These are phyloP conservation scores for Candida anutae DNA, from an alignment of 1,139 yeast genomes.

Conservation along the genomic window DNA sequence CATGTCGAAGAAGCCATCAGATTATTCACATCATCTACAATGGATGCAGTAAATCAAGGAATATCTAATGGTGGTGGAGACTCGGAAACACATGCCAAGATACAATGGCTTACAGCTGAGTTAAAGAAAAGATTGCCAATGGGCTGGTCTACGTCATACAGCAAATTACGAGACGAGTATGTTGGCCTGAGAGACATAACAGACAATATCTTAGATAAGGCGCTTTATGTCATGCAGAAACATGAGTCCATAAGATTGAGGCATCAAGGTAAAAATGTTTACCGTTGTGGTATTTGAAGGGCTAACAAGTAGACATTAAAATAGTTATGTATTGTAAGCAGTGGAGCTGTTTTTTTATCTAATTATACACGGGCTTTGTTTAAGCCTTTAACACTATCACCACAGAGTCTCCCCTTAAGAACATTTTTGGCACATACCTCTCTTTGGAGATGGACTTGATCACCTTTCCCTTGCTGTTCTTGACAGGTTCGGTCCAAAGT, in stretches of 20 bases:
- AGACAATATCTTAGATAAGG: slow-evolving; percentile 74
- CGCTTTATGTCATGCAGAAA: slow-evolving; percentile 73
- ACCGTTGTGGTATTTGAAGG: slow-evolving; percentile 71
- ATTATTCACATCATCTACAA: slow-evolving; percentile 90
- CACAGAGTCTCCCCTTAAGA: slow-evolving; percentile 92
- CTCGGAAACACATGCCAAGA: slow-evolving; percentile 57
- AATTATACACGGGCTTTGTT: slow-evolving; percentile 1
- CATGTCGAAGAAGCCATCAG: slow-evolving; percentile 96
- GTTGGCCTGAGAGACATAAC: slow-evolving; percentile 64
- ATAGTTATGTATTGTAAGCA: neutral
- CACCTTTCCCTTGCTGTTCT: slow-evolving; percentile 60
- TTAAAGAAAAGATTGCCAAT: slow-evolving; percentile 87
- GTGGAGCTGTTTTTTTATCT: neutral
- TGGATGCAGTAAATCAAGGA: slow-evolving; percentile 94
- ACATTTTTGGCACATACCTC: slow-evolving; percentile 81
- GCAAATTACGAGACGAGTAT: slow-evolving; percentile 76
- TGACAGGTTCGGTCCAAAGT: slow-evolving; percentile 72
- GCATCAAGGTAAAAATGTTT: slow-evolving; percentile 80
- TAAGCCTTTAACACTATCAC: slow-evolving; percentile 64
- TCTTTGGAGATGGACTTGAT: slow-evolving; percentile 69
- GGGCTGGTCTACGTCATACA: slow-evolving; percentile 93
- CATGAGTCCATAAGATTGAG: slow-evolving; percentile 83
- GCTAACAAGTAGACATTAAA: no score
- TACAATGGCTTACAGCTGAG: slow-evolving; percentile 73
- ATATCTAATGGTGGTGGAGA: slow-evolving; percentile 42